Base-by-base conservation (phyloP, 2,329 filamentous ascomycete species). In the Alternaria burnsii region DNA sequence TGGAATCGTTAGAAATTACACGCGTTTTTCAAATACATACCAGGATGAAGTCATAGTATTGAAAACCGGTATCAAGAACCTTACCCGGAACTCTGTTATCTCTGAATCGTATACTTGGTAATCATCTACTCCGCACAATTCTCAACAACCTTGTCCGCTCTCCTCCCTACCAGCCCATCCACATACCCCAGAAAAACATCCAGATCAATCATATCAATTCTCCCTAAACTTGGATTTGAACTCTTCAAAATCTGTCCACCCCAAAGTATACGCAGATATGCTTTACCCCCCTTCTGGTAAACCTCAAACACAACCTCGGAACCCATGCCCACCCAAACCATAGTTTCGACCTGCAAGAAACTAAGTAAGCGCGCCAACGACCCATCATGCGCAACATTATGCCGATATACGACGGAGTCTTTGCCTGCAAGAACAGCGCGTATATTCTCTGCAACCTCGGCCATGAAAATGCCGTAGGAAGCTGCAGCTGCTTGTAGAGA, bases 311-410 rank as follows among this genome's bases (percentile, higher is more conserved):
- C 86, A 0, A 94, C 83, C 78, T 94, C 91, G 10, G 87, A 83
- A 0, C 91, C 91, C 91, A 94, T 93, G 0, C 91, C 91, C 0
- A 91, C 91, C 91, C 91, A 94, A 1, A 93, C 88, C 91, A 94
- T 94, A 53, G 82, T 76, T 22, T 92, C 88, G 1, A 91, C 71
- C 78, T 94, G 91, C 71, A 95, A 73, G 16, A 94, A 84, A 3
- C 87, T 87, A 22, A 95, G 80, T 7, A 94, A 70, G 3, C 87
- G 80, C 11, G 89, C 88, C 7, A 94, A 72, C 4, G 87, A 89
- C 3, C 92, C 92, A 69, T 95, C 92, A 70, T 96, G 92, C 3
- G 91, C 92, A 38, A 95, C 84, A 65, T 94, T 94, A 72, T 95
- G 92, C 43, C 88, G 79, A 73, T 93, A 94, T 11, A 82, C 79